Conservation (phyloP, 495 filamentous ascomycete species). For the Chaetomidium leptoderma region DNA sequence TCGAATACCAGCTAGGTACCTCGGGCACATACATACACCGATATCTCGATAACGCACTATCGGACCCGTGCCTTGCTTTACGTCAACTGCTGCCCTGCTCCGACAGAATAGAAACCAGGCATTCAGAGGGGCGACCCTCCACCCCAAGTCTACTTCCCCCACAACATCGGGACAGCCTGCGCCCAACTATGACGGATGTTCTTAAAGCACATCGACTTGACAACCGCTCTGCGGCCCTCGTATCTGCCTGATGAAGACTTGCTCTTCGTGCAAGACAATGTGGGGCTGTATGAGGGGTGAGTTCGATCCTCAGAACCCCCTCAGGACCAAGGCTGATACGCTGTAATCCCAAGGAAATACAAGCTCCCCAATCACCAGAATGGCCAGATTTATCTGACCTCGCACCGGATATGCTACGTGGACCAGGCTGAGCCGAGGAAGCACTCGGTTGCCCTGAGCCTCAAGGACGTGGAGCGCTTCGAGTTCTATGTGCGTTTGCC, state of each 20-base stretch:
- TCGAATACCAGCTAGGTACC: no score
- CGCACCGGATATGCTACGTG: conserved; percentile 91
- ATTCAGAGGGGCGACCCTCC: no score
- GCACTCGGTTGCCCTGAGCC: conserved; percentile 75
- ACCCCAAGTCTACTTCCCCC: not conserved
- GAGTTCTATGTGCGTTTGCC: conserved; percentile 72
- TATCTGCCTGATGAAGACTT: conserved; percentile 85
- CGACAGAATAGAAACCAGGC: no score
- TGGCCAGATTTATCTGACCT: conserved; percentile 93
- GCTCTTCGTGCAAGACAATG: conserved; percentile 93
- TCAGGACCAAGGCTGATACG: no score
- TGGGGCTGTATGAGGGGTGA: conserved; percentile 96
- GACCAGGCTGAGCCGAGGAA: conserved; percentile 83
- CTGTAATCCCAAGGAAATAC: conserved; percentile 73
- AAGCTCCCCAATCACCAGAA: conserved; percentile 93
- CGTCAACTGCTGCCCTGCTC: not conserved
- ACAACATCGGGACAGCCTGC: conserved; percentile 23
- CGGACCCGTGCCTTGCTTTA: conserved; percentile 2
- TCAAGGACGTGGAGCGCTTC: conserved; percentile 85
- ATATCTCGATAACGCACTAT: not conserved
- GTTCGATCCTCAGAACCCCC: no score
- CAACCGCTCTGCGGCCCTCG: conserved; percentile 86
- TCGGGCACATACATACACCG: no score
- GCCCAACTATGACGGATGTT: conserved; percentile 72
- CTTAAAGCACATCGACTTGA: conserved; percentile 89